These are phyloP conservation scores for Elsinoe ampelina DNA, from an alignment of 2,329 filamentous ascomycete genomes.

Conservation along the genomic window DNA sequence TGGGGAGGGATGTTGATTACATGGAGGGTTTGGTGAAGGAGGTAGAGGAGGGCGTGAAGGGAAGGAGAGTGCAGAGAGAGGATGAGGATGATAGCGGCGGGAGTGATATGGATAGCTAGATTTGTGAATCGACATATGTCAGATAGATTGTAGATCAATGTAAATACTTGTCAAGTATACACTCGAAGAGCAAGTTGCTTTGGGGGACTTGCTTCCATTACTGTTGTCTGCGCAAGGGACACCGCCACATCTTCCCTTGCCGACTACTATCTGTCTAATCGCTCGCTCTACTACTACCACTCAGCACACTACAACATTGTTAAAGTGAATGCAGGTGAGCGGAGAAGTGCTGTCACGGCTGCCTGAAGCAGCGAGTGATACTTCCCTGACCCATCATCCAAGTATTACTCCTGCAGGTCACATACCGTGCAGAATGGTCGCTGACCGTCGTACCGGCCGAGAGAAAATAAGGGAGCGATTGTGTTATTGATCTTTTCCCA, in stretches of 20 bases:
- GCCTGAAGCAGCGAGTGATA: background rate
- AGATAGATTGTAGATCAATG: background rate
- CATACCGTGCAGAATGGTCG: constrained; percentile 2
- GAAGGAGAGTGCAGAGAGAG: constrained; percentile 59
- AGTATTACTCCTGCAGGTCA: constrained; percentile 9
- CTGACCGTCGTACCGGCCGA: constrained; percentile 4
- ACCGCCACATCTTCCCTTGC: constrained; percentile 1
- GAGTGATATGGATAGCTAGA: constrained; percentile 30
- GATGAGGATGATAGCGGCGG: constrained; percentile 45
- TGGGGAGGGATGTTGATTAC: constrained; percentile 63
- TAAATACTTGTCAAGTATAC: constrained; percentile 3
- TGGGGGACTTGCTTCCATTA: constrained; percentile 7
- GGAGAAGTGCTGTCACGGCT: background rate
- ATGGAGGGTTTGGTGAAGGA: constrained; percentile 72
- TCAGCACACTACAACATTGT: constrained; percentile 8
- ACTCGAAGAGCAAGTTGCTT: background rate
- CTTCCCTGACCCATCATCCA: background rate
- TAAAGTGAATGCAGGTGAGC: background rate
- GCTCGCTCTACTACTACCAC: background rate
- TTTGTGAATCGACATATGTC: background rate
- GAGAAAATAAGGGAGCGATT: constrained; percentile 4
- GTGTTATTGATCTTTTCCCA: background rate
- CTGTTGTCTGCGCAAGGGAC: constrained; percentile 11
- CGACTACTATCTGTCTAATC: constrained; percentile 11
- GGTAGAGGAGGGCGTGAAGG: constrained; percentile 67